A percentile compares a stretch with the other conserved stretches of the same genome.
Conservation (phyloP, 495 filamentous ascomycete species). For the Penicillium parvum region DNA sequence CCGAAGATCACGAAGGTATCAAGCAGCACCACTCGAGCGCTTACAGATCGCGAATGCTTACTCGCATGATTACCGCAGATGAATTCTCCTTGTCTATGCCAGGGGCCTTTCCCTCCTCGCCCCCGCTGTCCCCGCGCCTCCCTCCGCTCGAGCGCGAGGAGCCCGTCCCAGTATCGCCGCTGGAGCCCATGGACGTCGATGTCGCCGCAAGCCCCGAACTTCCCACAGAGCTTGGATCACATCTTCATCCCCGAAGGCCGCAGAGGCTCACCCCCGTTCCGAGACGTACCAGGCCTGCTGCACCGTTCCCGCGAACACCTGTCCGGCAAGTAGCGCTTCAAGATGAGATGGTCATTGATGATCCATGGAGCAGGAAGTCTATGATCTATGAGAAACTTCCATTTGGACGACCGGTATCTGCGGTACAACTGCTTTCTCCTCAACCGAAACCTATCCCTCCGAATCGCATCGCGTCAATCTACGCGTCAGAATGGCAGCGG, state of each 20-base stretch:
- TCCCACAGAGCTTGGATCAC: constrained; percentile 17
- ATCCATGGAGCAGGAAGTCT: constrained; percentile 22
- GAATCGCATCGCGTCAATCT: constrained; percentile 33
- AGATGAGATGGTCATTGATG: constrained; percentile 15
- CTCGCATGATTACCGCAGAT: not conserved
- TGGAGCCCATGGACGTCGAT: constrained; percentile 13
- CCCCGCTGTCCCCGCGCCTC: constrained; percentile 15
- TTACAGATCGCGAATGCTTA: not conserved
- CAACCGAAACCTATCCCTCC: constrained; percentile 22
- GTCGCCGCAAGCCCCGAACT: constrained; percentile 8
- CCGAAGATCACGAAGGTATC: constrained; percentile 5
- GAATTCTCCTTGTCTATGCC: constrained; percentile 8
- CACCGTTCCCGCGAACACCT: constrained; percentile 3
- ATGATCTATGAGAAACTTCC: constrained; percentile 13
- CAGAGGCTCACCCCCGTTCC: constrained; percentile 6
- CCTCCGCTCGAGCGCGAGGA: constrained; percentile 11
- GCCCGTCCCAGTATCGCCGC: not conserved
- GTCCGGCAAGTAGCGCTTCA: constrained; percentile 1
- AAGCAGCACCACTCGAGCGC: not conserved
- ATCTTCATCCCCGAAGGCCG: constrained; percentile 16
- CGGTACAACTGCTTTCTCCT: constrained; percentile 31
- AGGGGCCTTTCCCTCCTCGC: constrained; percentile 20
- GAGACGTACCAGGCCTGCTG: not conserved
- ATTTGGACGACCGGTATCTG: constrained; percentile 34
- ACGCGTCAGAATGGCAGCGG: constrained; percentile 26